Base-by-base conservation (phyloP, 2,329 filamentous ascomycete genomes). In the Orbilia brochopaga region DNA sequence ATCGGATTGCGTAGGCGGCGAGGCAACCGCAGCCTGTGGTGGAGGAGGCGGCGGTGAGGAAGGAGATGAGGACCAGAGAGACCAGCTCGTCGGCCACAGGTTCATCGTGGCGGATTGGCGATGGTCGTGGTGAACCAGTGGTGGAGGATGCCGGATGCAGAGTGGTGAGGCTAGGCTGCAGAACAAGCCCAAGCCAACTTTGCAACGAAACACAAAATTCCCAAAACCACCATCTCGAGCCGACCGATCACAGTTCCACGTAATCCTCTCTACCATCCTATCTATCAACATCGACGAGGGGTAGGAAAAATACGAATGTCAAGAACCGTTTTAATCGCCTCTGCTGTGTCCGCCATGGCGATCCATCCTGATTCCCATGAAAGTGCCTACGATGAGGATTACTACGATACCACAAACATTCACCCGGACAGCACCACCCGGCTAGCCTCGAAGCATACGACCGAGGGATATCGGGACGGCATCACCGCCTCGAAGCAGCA, bases 401-500 rank as follows among this genome's bases (percentile, higher is more conserved):
- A 74, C 57, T 55, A 74, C 61, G 57, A 67, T 54, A 44, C 15
- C 19, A 40, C 37, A 21, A 54, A 44, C 52, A 52, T 15, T 64
- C 66, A 23, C 60, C 73, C 65, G 7, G 87, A 85, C n/a, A 92
- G 96, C 76, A 85, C 94, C 56, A 86, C 85, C 19, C 87, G 89
- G 23, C 84, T 96, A 15, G 87, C 89, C 76, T 84, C 86, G 46
- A 87, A 90, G 62, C 91, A 96, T 79, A 85, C 87, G 58, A 97
- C 90, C 6, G 88, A 90, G 42, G 94, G 94, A 19, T 97, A 97
- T 80, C 88, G 93, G 69, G 92, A 97, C 77, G 94, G 93, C 50
- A 85, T 97, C 59, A 85, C 88, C 0, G 82, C 82, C 1, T 90
- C 89, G 32, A 97, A 97, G 79, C 85, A 85, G 24, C 81, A 83